Evolutionary conservation across 176 grass and related monocot species (phyloP), one percentile per base, ranked within the genome.

Genomic region (Oryza brachyantha): DNA sequence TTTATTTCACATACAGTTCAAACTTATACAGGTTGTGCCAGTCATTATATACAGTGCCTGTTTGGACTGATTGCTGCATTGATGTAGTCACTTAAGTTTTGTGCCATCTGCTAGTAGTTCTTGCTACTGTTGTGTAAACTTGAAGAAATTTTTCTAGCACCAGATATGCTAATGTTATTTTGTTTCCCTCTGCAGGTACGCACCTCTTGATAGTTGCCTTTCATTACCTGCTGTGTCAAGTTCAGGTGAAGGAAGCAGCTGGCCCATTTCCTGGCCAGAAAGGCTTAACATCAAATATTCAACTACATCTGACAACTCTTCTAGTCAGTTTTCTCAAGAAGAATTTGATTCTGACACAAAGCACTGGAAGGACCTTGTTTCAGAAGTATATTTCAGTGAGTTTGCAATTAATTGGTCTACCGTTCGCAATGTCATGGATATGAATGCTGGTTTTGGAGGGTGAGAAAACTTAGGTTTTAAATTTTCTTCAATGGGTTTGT

Each of bases 371-470:
- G 61, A 45, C 29, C 73, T 93, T 87, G 78, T 93, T 89, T 84
- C 59, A 62, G 88, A 94, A 86, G 73, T 87, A 79, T 94, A 93
- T 87, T 65, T 88, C 68, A 86, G 60, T 57, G 74, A 88, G 42
- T 77, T 94, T 64, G 83, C 70, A 81, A 67, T 98, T 87, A 89
- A 88, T 67, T 98, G 96, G 96, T 87, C 88, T 48, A 89, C 75
- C 3, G 39, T 94, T 43, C 87, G 83, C 50, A 97, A 97, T 83
- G 87, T 97, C 54, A 94, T 98, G 85, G 96, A 94, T 55, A 91
- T 98, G 92, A 94, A 94, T 91, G 87, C 92, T 85, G 88, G 87
- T 64, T 94, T 83, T 87, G 96, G 90, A 87, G 96, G 92, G 96
- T 98, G 92, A 88, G 76, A 13, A 79, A 72, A 75, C 29, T 36